Evolutionary conservation across 192 early-diverging fungal species (phyloP), one percentile per base, ranked within the genome.

Genomic region (Backusella sp.): DNA sequence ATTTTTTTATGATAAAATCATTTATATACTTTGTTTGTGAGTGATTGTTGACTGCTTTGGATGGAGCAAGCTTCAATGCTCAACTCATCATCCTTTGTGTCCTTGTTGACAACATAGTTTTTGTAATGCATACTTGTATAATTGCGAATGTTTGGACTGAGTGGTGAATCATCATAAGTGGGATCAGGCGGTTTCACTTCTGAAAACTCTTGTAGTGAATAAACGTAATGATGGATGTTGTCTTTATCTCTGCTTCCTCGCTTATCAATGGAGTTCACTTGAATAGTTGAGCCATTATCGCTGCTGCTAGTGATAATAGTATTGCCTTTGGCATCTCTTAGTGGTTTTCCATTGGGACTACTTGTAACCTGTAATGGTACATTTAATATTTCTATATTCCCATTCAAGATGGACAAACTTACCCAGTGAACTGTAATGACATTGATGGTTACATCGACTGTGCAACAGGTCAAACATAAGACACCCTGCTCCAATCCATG

Each of bases 401-500:
- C 19, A 21, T 56, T 11, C 21, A 56, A 56, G 21, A 26, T 32
- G 32, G 3, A 11, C 8, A 66, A 66, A 66, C 35, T 65, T 59
- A 85, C 86, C 86, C 86, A 87, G 62, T 85, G 84, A 26, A 87
- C 59, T 1, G 77, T 78, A 6, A 74, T 72, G 3, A 82, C 78
- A 36, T 83, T 87, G 4, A 87, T 71, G 0, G 84, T 85, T 19
- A 87, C 86, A 73, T 87, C 86, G 9, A 87, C 74, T n/a, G 80
- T 80, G 62, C 86, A 87, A 30, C 80, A 83, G 9, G 83, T 81
- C n/a, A 87, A 69, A 52, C 86, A 87, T 21, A 87, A 68, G 11
- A 84, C 52, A 62, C 86, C 86, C 34, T 79, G 79, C 52, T 87
- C 83, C 8, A 74, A 46, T 9, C 86, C 86, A 56, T 80, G 42